Evolutionary conservation across 257 asterid species (phyloP).

Genomic region (Coffea eugenioides): DNA sequence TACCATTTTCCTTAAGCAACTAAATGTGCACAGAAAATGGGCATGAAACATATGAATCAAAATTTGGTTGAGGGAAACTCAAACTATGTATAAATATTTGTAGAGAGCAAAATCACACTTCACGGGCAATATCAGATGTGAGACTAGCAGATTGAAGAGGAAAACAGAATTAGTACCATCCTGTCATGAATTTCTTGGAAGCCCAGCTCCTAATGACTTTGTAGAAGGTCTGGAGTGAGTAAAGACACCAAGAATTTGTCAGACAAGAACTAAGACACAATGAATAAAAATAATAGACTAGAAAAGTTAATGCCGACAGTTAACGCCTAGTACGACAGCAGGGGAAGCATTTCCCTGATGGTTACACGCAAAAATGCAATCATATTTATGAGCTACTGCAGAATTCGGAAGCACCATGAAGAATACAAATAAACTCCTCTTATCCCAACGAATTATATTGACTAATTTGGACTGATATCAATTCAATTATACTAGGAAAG

Average conservation of each 20-base stretch:
- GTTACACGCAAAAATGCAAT: background rate
- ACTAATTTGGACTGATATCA: background rate
- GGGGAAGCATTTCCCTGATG: background rate
- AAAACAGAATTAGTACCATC: conserved; percentile 50
- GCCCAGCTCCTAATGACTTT: conserved; percentile 98
- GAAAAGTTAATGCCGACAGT: background rate
- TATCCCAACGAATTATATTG: background rate
- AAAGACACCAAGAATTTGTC: conserved; percentile 17
- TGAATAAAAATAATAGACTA: background rate
- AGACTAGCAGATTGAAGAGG: background rate
- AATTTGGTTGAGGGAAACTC: background rate
- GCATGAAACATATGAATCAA: background rate
- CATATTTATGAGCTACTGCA: background rate
- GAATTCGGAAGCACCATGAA: background rate
- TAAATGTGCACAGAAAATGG: background rate
- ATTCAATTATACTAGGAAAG: background rate
- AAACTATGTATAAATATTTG: background rate
- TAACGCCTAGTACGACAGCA: background rate
- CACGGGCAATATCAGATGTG: background rate
- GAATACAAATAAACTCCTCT: background rate
- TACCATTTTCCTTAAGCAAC: background rate
- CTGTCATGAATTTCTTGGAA: conserved; percentile 95
- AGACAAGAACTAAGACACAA: conserved; percentile 7
- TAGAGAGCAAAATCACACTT: background rate
- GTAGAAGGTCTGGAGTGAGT: conserved; percentile 66